Base-by-base conservation (phyloP, 169 alveolate species). In the Plasmodium adleri region DNA sequence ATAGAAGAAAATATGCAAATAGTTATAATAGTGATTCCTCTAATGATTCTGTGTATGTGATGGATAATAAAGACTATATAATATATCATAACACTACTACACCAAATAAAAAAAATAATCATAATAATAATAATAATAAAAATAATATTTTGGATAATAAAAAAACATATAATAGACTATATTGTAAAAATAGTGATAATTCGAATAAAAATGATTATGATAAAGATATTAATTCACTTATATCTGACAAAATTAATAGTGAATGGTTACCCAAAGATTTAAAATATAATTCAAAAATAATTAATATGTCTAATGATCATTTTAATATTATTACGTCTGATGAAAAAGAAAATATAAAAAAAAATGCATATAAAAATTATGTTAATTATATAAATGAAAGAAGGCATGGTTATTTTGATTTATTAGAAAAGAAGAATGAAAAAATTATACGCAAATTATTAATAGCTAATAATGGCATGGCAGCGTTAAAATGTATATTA, bases 401-500 rank as follows among this genome's bases (percentile, higher is more conserved):
- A 70, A 50, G 91, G 49, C 54, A 83, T 52, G 86, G 86, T 8
- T 83, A 83, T 83, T 68, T 83, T 59, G 58, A 83, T 83, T 71
- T 68, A 49, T 63, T 45, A 76, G 88, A 68, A 50, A 64, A 43
- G 0, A 83, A 54, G 45, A 83, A 83, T 71, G 91, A 72, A 2
- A 67, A 71, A 72, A 83, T 83, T 47, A 88, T 92, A 67, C 88
- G 88, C 60, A 92, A 75, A 45, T 85, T 92, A 7, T 70, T 92
- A 76, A 92, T 92, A 58, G 95, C 95, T 12, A 92, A 91, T 56
- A 92, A 88, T 64, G 95, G 95, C 1, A 91, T 88, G 91, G 95
- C 95, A 50, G 95, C 95, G n/a, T 59, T 88, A 58, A 92, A 92
- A 63, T 92, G 95, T 54, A 92, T 92, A 13, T 49, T 91, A 26